Evolutionary conservation across 768 basidiomycete genomes (phyloP).

Genomic region (Pisolithus microcarpus): DNA sequence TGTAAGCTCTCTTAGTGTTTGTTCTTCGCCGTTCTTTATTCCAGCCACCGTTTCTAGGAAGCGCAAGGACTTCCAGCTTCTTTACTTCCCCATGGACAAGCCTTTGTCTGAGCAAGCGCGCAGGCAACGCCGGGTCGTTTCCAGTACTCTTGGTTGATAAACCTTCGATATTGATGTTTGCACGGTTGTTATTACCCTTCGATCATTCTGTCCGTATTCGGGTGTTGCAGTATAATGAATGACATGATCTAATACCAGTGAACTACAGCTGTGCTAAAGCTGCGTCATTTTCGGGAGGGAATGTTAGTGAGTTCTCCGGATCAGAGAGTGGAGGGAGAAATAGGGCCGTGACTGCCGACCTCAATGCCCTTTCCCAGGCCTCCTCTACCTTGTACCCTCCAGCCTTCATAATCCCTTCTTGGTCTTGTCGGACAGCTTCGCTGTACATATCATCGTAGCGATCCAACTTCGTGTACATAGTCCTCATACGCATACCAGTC

Average conservation of each 20-base stretch:
- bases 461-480: slow-evolving; percentile 45
- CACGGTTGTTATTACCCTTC: no score
- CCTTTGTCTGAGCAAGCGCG: slow-evolving; percentile 54
- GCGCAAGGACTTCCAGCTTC: slow-evolving; percentile 65
- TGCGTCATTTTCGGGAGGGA: slow-evolving; percentile 38
- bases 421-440: slow-evolving; percentile 68
- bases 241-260: neutral
- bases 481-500: slow-evolving; percentile 72
- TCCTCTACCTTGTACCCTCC: slow-evolving; percentile 80
- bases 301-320: neutral
- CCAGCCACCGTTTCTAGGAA: slow-evolving; percentile 10
- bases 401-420: slow-evolving; percentile 72
- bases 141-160: slow-evolving; percentile 33
- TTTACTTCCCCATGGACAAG: slow-evolving; percentile 69
- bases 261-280: slow-evolving; percentile 25
- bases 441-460: slow-evolving; percentile 69
- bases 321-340: slow-evolving; percentile 50
- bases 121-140: slow-evolving; percentile 42
- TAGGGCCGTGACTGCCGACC: slow-evolving; percentile 65
- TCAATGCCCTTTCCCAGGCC: slow-evolving; percentile 78
- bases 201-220: no score
- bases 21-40: neutral
- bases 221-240: neutral
- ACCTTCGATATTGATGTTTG: neutral
- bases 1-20: slow-evolving; percentile 30